Conservation (phyloP, 2,329 filamentous ascomycete species). For the Cladosporium velox region DNA sequence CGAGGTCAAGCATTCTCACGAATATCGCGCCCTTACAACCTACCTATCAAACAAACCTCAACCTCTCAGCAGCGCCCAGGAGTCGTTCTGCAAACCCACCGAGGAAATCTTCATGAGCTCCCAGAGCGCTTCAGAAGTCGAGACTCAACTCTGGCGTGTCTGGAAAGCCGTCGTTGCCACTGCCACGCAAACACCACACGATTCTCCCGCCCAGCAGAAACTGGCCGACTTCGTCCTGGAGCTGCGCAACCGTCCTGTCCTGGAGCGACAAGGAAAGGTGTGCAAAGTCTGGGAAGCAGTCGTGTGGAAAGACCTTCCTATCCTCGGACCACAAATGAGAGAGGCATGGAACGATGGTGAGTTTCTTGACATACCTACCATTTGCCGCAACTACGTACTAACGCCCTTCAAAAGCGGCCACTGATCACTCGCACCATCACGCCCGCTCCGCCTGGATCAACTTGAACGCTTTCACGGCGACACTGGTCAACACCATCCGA, state of each 20-base stretch:
- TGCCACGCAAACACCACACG: constrained; percentile 29
- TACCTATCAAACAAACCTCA: constrained; percentile 2
- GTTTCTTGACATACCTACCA: not conserved
- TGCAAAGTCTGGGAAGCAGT: constrained; percentile 29
- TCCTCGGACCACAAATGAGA: constrained; percentile 35
- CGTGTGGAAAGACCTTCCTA: constrained; percentile 35
- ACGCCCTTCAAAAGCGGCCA: constrained; percentile 24
- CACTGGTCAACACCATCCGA: constrained; percentile 29
- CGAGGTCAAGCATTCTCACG: constrained; percentile 13
- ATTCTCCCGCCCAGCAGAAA: constrained; percentile 25
- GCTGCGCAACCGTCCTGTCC: constrained; percentile 24
- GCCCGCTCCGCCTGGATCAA: constrained; percentile 34
- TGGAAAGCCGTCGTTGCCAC: constrained; percentile 29
- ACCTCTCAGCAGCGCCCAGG: not conserved
- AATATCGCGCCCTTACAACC: constrained; percentile 4
- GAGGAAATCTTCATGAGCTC: constrained; percentile 26
- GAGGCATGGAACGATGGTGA: constrained; percentile 36
- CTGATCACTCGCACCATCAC: constrained; percentile 25
- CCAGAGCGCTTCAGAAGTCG: constrained; percentile 26
- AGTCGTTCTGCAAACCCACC: constrained; percentile 28
- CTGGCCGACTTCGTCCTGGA: constrained; percentile 28
- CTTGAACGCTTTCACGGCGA: constrained; percentile 35
- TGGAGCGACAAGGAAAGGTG: constrained; percentile 25
- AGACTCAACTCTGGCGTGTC: constrained; percentile 25
- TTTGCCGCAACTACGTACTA: not conserved